phyloP scores from a whole-genome alignment of 495 filamentous ascomycete genomes.

The Trichoderma parareesei region DNA sequence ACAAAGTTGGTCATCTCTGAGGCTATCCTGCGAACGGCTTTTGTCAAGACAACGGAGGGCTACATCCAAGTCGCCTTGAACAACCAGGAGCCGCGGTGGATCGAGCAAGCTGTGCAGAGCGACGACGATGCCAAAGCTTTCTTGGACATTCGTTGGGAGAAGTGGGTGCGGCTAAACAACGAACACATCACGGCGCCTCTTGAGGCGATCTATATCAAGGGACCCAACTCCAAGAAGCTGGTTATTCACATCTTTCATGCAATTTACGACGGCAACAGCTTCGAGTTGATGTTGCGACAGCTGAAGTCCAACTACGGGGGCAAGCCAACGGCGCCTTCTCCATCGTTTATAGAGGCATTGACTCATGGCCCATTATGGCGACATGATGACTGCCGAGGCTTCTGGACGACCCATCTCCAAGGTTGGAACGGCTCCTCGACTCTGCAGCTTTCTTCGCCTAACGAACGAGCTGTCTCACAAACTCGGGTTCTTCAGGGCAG shows the following conservation, averaged over 20 bases:
- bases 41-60: constrained; percentile 59
- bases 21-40: constrained; percentile 57
- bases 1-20: constrained; percentile 32
- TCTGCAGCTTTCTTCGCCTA: neutral
- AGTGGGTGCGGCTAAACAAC: constrained; percentile 36
- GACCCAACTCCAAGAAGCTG: constrained; percentile 29
- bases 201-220: constrained; percentile 35
- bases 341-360: constrained; percentile 44
- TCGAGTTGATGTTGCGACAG: constrained; percentile 54
- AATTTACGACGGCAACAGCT: constrained; percentile 79
- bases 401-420: constrained; percentile 55
- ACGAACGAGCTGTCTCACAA: constrained; percentile 13
- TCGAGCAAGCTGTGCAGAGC: constrained; percentile 18
- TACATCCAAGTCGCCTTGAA: constrained; percentile 60
- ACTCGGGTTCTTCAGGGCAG: constrained; percentile 21
- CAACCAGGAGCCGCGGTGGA: constrained; percentile 39
- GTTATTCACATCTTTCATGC: constrained; percentile 71
- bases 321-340: constrained; percentile 22
- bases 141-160: constrained; percentile 21
- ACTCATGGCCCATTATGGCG: constrained; percentile 50
- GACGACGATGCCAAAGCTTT: constrained; percentile 24
- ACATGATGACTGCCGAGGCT: constrained; percentile 44
- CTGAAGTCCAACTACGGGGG: constrained; percentile 34
- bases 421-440: neutral
- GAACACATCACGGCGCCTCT: constrained; percentile 19